Evolutionary conservation across 1,139 yeast species (phyloP), one percentile per base, ranked within the genome.

Genomic region (Nakaseomyces glabratus): DNA sequence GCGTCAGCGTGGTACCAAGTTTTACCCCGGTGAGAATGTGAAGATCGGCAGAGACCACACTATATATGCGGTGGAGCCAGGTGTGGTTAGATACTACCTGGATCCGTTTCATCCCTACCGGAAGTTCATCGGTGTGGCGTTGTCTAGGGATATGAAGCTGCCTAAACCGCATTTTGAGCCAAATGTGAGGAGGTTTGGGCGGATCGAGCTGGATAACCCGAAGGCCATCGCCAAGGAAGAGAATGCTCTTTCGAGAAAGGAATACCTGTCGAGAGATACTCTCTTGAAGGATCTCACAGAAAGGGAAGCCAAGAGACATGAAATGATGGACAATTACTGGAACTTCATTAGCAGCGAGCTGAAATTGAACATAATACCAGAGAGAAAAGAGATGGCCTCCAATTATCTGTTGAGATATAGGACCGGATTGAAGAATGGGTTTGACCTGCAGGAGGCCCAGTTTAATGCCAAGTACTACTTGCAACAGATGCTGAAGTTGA

Each of bases 91-190:
- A 46, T 90, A 75, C 62, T 90, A 90, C 59, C 66, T 76, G 45
- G 96, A 90, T 63, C 98, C 98, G n/a, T 88, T 88, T 68, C 98
- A 90, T 55, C 96, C 97, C 28, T 73, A 76, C 55, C 75, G 97
- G 58, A 81, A 80, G 57, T 82, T 82, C 53, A 85, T 86, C 38
- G 98, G 98, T 26, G 77, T 90, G 35, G 88, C 94, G 1, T 68
- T 90, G 40, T 66, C 66, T 31, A 69, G 70, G 44, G 80, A 76
- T 4, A 62, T 73, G 29, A 62, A 66, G 39, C 69, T 90, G 32
- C 98, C 98, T 23, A 76, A 85, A 8, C 84, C 93, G 7, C 97
- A 90, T 57, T 88, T 88, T 58, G 79, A 69, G 18, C 96, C 97
- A 33, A 71, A 90, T 34, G 66, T 73, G 18, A 75, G 98, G 62